Evolutionary conservation across 371 early-diverging fungal species (phyloP).

Genomic region (Mortierella sp.): DNA sequence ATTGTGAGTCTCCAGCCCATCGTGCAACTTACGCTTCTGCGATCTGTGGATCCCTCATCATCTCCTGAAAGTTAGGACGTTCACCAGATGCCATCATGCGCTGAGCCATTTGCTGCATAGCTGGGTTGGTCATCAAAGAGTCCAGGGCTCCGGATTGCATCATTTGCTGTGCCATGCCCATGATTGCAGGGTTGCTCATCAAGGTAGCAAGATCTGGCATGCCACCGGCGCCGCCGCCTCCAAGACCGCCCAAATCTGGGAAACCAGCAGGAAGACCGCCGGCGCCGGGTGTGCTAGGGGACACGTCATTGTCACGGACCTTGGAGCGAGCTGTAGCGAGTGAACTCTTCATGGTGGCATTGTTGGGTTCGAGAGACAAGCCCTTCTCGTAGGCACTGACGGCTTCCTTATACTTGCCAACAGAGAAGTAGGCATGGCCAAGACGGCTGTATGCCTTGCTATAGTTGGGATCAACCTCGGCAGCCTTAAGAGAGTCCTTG

Average conservation of each 20-base stretch:
- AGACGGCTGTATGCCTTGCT: constrained; percentile 94
- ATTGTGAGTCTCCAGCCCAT: too few species aligned
- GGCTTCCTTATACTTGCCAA: constrained; percentile 85
- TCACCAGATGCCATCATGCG: constrained; percentile 76
- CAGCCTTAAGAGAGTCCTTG: constrained; percentile 84
- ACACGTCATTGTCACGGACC: constrained; percentile 54
- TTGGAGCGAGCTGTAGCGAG: constrained; percentile 71
- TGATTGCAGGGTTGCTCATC: constrained; percentile 91
- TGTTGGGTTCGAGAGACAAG: constrained; percentile 89
- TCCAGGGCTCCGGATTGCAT: constrained; percentile 91
- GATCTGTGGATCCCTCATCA: constrained; percentile 85
- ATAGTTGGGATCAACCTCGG: constrained; percentile 88
- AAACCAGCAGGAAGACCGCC: constrained; percentile 49
- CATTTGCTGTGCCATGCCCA: constrained; percentile 95
- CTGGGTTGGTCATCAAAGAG: constrained; percentile 90
- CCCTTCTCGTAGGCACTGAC: constrained; percentile 92
- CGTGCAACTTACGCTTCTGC: constrained; percentile 70
- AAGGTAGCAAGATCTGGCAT: constrained; percentile 77
- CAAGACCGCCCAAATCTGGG: constrained; percentile 44
- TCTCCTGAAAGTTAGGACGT: constrained; percentile 66
- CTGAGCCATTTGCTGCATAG: constrained; percentile 86
- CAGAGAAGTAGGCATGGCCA: constrained; percentile 92
- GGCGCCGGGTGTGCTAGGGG: constrained; percentile 45
- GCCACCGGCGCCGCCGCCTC: constrained; percentile 70
- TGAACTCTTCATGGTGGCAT: constrained; percentile 74